A percentile compares a stretch with the other conserved stretches of the same genome.
Conservation (phyloP, 2,329 filamentous ascomycete genomes). For the Madurella fahalii region DNA sequence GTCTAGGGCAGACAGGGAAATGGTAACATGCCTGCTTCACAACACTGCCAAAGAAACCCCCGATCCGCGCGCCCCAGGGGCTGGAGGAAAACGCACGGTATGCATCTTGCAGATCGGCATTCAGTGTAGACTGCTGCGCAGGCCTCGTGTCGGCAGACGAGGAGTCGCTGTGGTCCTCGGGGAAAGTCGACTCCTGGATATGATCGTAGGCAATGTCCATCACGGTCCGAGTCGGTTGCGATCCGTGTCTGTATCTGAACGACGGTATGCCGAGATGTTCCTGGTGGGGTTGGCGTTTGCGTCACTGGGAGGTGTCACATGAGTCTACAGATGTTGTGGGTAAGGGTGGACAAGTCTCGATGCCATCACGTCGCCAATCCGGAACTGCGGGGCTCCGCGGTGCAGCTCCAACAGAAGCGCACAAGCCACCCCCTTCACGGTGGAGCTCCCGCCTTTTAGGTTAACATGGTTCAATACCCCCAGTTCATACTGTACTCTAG, state of each 20-base stretch:
- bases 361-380: neutral
- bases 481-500: no score
- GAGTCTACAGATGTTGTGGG: neutral
- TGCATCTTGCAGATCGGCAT: constrained; percentile 87
- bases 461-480: no score
- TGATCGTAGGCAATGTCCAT: constrained; percentile 99
- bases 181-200: constrained; percentile 78
- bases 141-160: constrained; percentile 39
- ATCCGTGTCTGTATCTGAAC: neutral
- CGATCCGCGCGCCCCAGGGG: constrained; percentile 84
- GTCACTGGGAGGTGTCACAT: neutral
- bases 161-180: constrained; percentile 45
- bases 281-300: neutral
- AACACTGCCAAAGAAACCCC: constrained; percentile 85
- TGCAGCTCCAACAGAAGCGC: neutral
- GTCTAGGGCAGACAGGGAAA: neutral
- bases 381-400: neutral
- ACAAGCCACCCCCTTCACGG: neutral
- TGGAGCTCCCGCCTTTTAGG: neutral
- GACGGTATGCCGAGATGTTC: neutral
- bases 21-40: constrained; percentile 72
- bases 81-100: constrained; percentile 90
- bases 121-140: constrained; percentile 57
- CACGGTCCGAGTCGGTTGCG: constrained; percentile 8
- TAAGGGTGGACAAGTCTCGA: neutral